Conservation (phyloP, 306 rosid genomes). For the Gillenia trifoliata region DNA sequence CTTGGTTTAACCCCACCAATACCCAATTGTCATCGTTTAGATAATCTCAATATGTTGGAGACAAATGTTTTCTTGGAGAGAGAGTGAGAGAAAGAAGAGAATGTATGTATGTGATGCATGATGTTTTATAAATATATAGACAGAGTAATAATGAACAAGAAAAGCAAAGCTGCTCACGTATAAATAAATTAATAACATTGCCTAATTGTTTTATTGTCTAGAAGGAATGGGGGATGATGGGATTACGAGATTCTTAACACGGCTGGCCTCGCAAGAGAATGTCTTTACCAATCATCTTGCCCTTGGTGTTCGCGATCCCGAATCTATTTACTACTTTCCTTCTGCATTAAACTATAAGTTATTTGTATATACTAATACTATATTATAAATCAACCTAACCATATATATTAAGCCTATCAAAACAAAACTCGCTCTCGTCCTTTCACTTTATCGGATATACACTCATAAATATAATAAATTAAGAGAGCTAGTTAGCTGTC, state of each 20-base stretch:
- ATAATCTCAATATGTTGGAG: not conserved
- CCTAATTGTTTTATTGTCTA: not conserved
- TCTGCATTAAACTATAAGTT: not conserved
- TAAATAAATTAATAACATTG: not conserved
- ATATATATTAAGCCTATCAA: not conserved
- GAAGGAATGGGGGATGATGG: constrained; percentile 42
- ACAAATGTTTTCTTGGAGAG: not conserved
- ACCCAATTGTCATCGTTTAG: not conserved
- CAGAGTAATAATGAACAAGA: not conserved
- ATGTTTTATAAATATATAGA: not conserved
- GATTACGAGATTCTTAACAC: constrained; percentile 74
- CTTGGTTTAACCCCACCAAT: constrained; percentile 5
- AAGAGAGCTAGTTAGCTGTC: not conserved
- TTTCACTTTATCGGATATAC: not conserved
- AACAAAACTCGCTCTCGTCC: not conserved
- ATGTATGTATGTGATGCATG: not conserved
- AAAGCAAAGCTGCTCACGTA: constrained; percentile 2
- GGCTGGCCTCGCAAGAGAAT: constrained; percentile 61
- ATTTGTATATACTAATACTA: not conserved
- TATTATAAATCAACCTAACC: not conserved
- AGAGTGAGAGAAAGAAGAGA: not conserved
- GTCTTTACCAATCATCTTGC: constrained; percentile 76
- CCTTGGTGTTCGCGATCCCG: constrained; percentile 66
- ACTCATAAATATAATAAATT: not conserved
- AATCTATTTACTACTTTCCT: constrained; percentile 44